A percentile compares a stretch with the other conserved stretches of the same genome.
These are phyloP conservation scores for Nematodospora anomalae DNA, from an alignment of 1,139 yeast genomes.

Conservation along the genomic window DNA sequence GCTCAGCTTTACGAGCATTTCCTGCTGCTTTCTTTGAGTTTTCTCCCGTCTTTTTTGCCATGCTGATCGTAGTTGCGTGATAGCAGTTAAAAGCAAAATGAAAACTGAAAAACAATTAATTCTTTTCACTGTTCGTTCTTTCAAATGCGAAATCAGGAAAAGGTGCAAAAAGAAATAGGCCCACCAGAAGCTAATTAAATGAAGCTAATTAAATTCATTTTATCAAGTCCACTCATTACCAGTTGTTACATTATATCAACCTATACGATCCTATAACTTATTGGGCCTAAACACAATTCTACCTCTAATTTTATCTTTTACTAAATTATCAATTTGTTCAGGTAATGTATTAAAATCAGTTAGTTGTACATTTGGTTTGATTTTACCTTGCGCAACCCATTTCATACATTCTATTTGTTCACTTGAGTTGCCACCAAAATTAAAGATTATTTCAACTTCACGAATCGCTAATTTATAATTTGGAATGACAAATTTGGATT, in stretches of 20 bases:
- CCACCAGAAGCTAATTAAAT: no score
- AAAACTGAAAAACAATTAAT: background rate
- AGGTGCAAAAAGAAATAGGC: background rate
- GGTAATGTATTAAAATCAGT: conserved; percentile 40
- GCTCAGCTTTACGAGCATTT: conserved; percentile 69
- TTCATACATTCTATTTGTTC: conserved; percentile 48
- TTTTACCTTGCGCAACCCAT: conserved; percentile 42
- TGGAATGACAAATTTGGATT: conserved; percentile 28
- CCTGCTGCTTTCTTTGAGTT: conserved; percentile 69
- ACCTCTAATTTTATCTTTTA: conserved; percentile 42
- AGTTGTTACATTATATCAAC: background rate
- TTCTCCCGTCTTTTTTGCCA: conserved; percentile 61
- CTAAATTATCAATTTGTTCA: conserved; percentile 34
- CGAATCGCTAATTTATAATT: conserved; percentile 41
- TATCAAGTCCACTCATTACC: background rate
- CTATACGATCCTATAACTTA: conserved; percentile 8
- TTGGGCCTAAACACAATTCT: conserved; percentile 45
- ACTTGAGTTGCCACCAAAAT: conserved; percentile 48
- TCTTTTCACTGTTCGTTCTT: background rate
- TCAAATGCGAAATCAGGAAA: conserved; percentile 7
- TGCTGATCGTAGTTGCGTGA: conserved; percentile 17
- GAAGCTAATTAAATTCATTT: no score
- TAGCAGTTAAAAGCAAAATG: conserved; percentile 4
- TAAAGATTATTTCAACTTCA: conserved; percentile 42
- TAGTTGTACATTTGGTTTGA: conserved; percentile 37